These are phyloP conservation scores for Gyrodon lividus DNA, from an alignment of 768 basidiomycete genomes.

Conservation along the genomic window DNA sequence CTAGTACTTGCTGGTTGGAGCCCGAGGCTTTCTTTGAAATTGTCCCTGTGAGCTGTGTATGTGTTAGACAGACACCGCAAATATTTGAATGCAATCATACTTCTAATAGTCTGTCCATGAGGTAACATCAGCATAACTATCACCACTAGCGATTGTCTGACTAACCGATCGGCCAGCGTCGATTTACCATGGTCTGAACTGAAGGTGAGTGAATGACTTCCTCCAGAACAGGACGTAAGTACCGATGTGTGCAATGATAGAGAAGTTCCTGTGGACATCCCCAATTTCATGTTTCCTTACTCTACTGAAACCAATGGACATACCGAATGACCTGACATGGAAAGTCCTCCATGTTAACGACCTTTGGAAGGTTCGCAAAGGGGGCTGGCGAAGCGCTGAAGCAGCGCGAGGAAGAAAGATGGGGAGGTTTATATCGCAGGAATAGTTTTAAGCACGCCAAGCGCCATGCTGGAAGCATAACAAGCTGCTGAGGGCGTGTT, in stretches of 20 bases:
- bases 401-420: slow-evolving; percentile 8
- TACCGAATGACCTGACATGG: slow-evolving; percentile 70
- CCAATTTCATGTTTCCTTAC: not conserved
- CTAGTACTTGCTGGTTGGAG: slow-evolving; percentile 81
- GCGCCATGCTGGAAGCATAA: slow-evolving; percentile 34
- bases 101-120: slow-evolving; percentile 63
- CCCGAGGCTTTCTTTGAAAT: slow-evolving; percentile 65
- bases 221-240: not conserved
- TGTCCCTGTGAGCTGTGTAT: slow-evolving; percentile 77
- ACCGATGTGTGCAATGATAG: slow-evolving; percentile 97
- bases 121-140: not conserved
- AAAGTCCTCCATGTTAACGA: slow-evolving; percentile 59
- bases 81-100: slow-evolving; percentile 36
- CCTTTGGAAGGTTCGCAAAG: slow-evolving; percentile 30
- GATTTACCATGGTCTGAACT: slow-evolving; percentile 91
- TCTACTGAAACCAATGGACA: slow-evolving; percentile 3
- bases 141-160: slow-evolving; percentile 4
- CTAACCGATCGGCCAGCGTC: slow-evolving; percentile 83
- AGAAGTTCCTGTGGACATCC: slow-evolving; percentile 67
- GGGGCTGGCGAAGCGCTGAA: slow-evolving; percentile 33
- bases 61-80: slow-evolving; percentile 2
- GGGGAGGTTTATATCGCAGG: slow-evolving; percentile 7
- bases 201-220: slow-evolving; percentile 5
- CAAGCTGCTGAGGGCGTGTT: not conserved
- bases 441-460: slow-evolving; percentile 29